phyloP scores from a whole-genome alignment of 106 monocot genomes.

The Dendrobium catenatum region DNA sequence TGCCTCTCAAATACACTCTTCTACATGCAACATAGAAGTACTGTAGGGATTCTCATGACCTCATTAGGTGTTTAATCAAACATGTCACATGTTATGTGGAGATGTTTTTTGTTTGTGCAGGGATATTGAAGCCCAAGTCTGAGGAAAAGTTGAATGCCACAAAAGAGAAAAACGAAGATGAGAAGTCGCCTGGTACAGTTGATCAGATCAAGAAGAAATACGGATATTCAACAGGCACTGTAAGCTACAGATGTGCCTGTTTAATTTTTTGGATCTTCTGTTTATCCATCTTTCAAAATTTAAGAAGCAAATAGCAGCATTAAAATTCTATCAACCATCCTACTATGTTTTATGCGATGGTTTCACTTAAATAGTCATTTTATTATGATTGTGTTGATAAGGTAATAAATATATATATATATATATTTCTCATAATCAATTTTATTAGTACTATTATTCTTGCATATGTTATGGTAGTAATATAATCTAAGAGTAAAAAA shows the following conservation, averaged over 20 bases:
- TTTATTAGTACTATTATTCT: neutral
- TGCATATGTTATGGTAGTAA: neutral
- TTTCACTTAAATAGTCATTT: neutral
- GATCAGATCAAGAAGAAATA: slow-evolving; percentile 70
- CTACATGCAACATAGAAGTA: neutral
- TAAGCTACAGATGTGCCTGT: slow-evolving; percentile 24
- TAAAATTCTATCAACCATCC: neutral
- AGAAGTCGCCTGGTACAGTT: slow-evolving; percentile 24
- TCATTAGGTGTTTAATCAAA: neutral
- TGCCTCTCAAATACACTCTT: neutral
- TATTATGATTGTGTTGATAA: neutral
- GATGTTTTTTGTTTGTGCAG: slow-evolving; percentile 22
- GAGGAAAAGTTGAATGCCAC: slow-evolving; percentile 35
- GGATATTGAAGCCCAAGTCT: slow-evolving; percentile 45
- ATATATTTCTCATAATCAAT: neutral
- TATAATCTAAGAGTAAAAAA: neutral
- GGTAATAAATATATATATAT: neutral
- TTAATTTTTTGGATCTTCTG: neutral
- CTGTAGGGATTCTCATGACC: neutral
- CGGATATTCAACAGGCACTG: slow-evolving; percentile 46
- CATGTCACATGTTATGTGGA: neutral
- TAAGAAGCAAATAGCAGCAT: neutral
- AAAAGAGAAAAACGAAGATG: slow-evolving; percentile 30
- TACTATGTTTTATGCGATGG: neutral
- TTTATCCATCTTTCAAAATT: neutral